Evolutionary conservation across 2,329 filamentous ascomycete species (phyloP).

Genomic region (Nakataea oryzae): DNA sequence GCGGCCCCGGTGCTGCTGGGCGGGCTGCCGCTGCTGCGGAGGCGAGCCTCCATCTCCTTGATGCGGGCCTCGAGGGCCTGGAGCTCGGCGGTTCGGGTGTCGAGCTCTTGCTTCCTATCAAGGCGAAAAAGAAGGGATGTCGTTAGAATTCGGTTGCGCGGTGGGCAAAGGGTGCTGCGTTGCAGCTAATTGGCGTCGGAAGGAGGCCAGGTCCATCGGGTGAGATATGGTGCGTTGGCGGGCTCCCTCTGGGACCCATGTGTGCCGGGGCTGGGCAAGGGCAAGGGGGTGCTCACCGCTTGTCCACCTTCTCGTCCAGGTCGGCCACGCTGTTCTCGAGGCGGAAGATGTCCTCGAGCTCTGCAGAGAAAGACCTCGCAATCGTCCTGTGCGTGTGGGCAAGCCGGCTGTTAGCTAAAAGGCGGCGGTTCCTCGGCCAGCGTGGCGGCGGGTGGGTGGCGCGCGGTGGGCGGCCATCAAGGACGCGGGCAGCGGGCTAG

Average conservation of each 20-base stretch:
- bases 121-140: background rate
- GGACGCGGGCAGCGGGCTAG: background rate
- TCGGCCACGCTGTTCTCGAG: constrained; percentile 69
- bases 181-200: background rate
- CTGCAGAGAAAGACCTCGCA: constrained; percentile 75
- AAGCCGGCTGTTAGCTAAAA: constrained; percentile 9
- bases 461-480: background rate
- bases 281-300: constrained; percentile 60
- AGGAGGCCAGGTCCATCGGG: background rate
- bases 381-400: constrained; percentile 52
- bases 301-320: constrained; percentile 64
- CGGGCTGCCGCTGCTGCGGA: constrained; percentile 23
- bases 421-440: background rate
- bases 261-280: background rate
- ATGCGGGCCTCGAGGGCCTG: constrained; percentile 77
- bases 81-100: constrained; percentile 66
- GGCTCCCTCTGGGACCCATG: background rate
- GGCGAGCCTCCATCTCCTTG: constrained; percentile 72
- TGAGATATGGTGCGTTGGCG: constrained; percentile 2
- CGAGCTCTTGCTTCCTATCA: constrained; percentile 67
- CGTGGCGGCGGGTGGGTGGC: background rate
- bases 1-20: constrained; percentile 3
- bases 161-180: background rate
- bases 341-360: constrained; percentile 82
- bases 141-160: background rate